Evolutionary conservation across 345 rosid species (phyloP).

Genomic region (Melastoma malabathricum): DNA sequence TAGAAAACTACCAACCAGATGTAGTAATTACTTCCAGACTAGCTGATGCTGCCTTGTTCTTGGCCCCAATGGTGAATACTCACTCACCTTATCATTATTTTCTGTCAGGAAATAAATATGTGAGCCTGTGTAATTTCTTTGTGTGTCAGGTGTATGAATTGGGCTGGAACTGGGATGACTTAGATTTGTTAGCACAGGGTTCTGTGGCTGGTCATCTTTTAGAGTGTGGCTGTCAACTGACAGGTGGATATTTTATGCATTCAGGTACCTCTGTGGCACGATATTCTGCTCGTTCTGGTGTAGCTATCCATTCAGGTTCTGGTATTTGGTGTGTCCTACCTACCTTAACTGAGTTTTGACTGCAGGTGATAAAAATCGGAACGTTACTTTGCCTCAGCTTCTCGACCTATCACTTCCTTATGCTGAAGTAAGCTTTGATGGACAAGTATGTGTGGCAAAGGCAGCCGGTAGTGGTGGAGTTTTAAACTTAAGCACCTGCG

Average conservation of each 20-base stretch:
- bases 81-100: no score
- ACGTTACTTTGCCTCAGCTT: conserved; percentile 40
- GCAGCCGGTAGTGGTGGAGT: conserved; percentile 72
- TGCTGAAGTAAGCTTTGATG: conserved; percentile 59
- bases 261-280: conserved; percentile 35
- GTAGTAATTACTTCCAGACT: conserved; percentile 74
- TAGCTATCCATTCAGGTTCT: no score
- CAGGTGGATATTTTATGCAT: conserved; percentile 99
- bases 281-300: no score
- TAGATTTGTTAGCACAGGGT: conserved; percentile 73
- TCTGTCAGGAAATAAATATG: background rate
- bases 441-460: conserved; percentile 48
- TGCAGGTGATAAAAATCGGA: conserved; percentile 59
- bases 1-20: conserved; percentile 68
- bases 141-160: conserved; percentile 61
- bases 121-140: background rate
- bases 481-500: conserved; percentile 57
- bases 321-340: no score
- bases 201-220: conserved; percentile 81
- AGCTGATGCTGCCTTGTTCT: conserved; percentile 84
- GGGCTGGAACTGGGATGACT: conserved; percentile 91
- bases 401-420: conserved; percentile 76
- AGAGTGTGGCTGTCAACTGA: conserved; percentile 95
- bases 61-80: conserved; percentile 74
- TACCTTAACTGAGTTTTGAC: background rate